A percentile compares a stretch with the other conserved stretches of the same genome.
These are phyloP conservation scores for Neopestalotiopsis sp. DNA, from an alignment of 2,329 filamentous ascomycete species.

Conservation along the genomic window DNA sequence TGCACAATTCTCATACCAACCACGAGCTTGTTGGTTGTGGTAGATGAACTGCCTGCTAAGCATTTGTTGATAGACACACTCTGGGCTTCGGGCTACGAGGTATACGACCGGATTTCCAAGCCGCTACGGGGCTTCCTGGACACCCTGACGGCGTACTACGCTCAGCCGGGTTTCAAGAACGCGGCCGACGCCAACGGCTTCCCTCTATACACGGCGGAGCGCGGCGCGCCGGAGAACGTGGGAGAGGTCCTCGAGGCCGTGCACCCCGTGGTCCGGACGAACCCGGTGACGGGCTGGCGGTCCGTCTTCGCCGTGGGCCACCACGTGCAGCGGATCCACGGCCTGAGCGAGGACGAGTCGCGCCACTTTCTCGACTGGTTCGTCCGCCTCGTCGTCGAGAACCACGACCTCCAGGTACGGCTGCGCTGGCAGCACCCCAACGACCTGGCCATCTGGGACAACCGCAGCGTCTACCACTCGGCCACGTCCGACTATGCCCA, in stretches of 20 bases:
- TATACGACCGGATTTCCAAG: constrained; percentile 53
- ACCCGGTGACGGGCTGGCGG: constrained; percentile 69
- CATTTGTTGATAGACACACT: constrained; percentile 42
- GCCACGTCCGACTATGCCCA: constrained; percentile 55
- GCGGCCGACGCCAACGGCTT: constrained; percentile 45
- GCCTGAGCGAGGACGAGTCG: constrained; percentile 29
- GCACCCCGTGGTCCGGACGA: constrained; percentile 64
- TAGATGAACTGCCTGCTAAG: neutral
- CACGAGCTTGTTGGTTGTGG: neutral
- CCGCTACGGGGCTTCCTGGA: constrained; percentile 55
- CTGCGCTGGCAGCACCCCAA: constrained; percentile 39
- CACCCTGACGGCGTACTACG: constrained; percentile 48
- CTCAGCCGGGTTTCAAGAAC: constrained; percentile 45
- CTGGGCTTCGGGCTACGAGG: constrained; percentile 49
- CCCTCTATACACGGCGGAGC: constrained; percentile 48
- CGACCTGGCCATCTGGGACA: constrained; percentile 60
- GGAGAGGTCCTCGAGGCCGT: constrained; percentile 53
- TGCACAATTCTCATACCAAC: neutral
- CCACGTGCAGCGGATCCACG: constrained; percentile 32
- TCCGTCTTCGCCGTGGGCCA: constrained; percentile 40
- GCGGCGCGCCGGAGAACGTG: constrained; percentile 60
- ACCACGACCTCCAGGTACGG: constrained; percentile 36
- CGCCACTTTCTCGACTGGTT: constrained; percentile 30
- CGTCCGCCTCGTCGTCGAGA: constrained; percentile 32
- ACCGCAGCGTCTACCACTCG: constrained; percentile 57